These are phyloP conservation scores for Globisporangium mamillatum DNA, from an alignment of 352 stramenopile genomes.

Conservation along the genomic window DNA sequence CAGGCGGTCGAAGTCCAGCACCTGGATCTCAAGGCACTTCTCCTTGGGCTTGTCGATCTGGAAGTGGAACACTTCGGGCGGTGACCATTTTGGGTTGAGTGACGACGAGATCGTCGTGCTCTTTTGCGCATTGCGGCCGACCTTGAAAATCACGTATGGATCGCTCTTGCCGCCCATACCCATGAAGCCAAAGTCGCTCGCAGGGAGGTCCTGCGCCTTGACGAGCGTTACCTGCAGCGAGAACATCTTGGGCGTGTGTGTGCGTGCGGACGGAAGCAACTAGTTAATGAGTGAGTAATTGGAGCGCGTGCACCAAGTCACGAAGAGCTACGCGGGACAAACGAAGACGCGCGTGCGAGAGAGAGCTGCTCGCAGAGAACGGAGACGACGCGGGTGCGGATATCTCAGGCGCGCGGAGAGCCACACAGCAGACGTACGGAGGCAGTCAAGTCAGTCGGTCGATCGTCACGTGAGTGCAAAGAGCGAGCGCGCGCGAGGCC, in stretches of 20 bases:
- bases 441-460: background rate
- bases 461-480: background rate
- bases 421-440: background rate
- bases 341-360: background rate
- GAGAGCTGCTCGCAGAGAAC: background rate
- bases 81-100: constrained; percentile 57
- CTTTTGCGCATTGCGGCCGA: constrained; percentile 47
- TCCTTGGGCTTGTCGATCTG: constrained; percentile 60
- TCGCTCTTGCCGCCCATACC: constrained; percentile 73
- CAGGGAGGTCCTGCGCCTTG: constrained; percentile 43
- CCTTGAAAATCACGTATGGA: constrained; percentile 67
- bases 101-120: constrained; percentile 42
- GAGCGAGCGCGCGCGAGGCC: background rate
- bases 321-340: background rate
- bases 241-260: constrained; percentile 27
- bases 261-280: background rate
- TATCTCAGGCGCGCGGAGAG: background rate
- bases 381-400: background rate
- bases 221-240: constrained; percentile 59
- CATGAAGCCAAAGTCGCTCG: constrained; percentile 65
- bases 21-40: constrained; percentile 46
- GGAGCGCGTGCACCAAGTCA: background rate
- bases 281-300: background rate
- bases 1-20: constrained; percentile 68
- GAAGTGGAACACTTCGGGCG: constrained; percentile 63